Evolutionary conservation across 2,329 filamentous ascomycete genomes (phyloP).

Genomic region (Didymella exigua): DNA sequence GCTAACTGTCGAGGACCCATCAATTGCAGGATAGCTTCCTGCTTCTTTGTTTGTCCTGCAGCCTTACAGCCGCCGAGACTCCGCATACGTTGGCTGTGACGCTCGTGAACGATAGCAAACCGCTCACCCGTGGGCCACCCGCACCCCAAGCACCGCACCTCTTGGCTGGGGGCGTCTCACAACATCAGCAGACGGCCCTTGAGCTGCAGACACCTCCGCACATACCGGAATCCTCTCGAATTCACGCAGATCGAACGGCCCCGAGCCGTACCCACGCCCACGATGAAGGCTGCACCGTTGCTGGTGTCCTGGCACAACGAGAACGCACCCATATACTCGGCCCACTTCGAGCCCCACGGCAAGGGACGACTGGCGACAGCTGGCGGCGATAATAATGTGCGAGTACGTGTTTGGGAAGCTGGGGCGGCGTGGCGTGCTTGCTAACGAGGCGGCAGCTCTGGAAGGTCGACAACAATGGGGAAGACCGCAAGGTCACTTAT

Average conservation of each 20-base stretch:
- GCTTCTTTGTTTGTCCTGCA: not conserved
- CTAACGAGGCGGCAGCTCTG: conserved; percentile 71
- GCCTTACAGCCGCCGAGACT: not conserved
- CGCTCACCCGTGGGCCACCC: conserved; percentile 17
- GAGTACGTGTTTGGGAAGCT: conserved; percentile 62
- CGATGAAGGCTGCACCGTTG: conserved; percentile 93
- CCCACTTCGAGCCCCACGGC: conserved; percentile 91
- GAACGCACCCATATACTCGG: conserved; percentile 94
- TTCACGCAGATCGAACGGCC: conserved; percentile 19
- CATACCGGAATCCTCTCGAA: not conserved
- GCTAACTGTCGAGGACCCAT: conserved; percentile 17
- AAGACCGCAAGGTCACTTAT: conserved; percentile 88
- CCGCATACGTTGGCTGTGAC: conserved; percentile 8
- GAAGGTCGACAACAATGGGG: conserved; percentile 83
- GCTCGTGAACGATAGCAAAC: conserved; percentile 13
- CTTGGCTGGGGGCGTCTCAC: conserved; percentile 16
- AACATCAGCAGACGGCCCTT: conserved; percentile 7
- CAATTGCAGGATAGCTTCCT: conserved; percentile 23
- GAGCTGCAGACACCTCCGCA: conserved; percentile 6
- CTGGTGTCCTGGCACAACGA: conserved; percentile 99
- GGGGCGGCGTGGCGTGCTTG: conserved; percentile 15
- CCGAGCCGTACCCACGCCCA: conserved; percentile 30
- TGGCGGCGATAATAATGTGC: conserved; percentile 94
- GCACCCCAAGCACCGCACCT: conserved; percentile 13
- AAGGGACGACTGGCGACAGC: conserved; percentile 92